Evolutionary conservation across 2,329 filamentous ascomycete species (phyloP), one percentile per base, ranked within the genome.

Genomic region (Davidsoniella australis): DNA sequence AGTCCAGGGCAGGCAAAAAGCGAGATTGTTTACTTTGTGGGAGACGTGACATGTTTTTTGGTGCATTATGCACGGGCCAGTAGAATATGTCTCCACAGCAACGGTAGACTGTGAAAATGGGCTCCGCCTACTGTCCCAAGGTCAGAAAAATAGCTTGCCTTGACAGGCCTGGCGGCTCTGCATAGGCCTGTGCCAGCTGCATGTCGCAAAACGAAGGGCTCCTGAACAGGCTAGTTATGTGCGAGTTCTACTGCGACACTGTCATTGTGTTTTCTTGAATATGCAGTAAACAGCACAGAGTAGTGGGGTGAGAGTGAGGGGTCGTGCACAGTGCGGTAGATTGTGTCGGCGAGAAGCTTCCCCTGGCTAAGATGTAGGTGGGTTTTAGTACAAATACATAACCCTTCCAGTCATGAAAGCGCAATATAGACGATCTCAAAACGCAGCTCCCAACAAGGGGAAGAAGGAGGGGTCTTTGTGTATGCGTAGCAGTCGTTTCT

Each of bases 241-340:
- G 20, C 20, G 20, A 4, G 5, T 10, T 33, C 29, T 10, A 33
- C 8, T 9, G 8, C 29, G 7, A 12, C 29, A 33, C 29, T 12
- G 29, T 33, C 29, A 33, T 33, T 12, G 6, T 33, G 2, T 33
- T 2, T 1, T 12, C 12, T 9, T 33, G 8, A 10, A 10, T 33
- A 9, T 33, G 9, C 9, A 10, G 29, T 6, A 33, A 33, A 12
- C 29, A 33, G 8, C 29, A 33, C 29, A 12, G 1, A 9, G 29
- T 33, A 33, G 47, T 43, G 47, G 40, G 47, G 39, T 48, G n/a
- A 29, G 42, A 48, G 45, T 48, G 47, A 48, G 39, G 39, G 47
- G 47, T 17, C 24, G 4, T 16, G 2, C 5, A 41, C 18, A 17
- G n/a, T 17, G 9, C 1, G 3, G 20, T 8, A 5, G 8, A 36